Percentiles rank a stretch among this genome's conserved stretches.
Evolutionary conservation across 2,329 filamentous ascomycete genomes (phyloP).

Genomic region (Paracorniculantispora psalliotae): DNA sequence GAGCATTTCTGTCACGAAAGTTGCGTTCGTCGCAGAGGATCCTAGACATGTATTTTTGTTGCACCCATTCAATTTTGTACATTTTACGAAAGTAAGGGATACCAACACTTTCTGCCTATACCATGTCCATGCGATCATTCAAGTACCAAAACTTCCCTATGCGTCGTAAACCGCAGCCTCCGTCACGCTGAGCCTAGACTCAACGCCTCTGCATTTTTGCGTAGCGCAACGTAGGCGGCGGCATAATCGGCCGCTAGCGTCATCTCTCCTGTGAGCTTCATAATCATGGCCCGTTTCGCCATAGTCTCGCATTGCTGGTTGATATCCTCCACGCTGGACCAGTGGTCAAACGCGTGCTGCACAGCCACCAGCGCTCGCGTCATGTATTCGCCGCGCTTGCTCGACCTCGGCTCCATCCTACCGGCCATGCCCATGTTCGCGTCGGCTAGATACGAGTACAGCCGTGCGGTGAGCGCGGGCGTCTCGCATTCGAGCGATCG

Average conservation of each 20-base stretch:
- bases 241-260: conserved; percentile 61
- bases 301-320: conserved; percentile 72
- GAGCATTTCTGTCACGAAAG: not conserved
- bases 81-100: not conserved
- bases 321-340: conserved; percentile 58
- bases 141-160: not conserved
- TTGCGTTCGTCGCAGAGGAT: not conserved
- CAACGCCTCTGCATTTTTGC: conserved; percentile 32
- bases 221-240: conserved; percentile 57
- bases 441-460: conserved; percentile 70
- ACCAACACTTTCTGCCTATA: not conserved
- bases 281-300: conserved; percentile 75
- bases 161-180: not conserved
- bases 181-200: conserved; percentile 20
- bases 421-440: conserved; percentile 75
- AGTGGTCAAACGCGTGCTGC: conserved; percentile 59
- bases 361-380: conserved; percentile 55
- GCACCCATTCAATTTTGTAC: not conserved
- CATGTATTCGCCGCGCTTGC: conserved; percentile 50
- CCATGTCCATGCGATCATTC: not conserved
- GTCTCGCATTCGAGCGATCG: conserved; percentile 70
- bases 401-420: conserved; percentile 34
- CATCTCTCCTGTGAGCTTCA: conserved; percentile 63
- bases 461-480: conserved; percentile 53
- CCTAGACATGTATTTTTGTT: not conserved